These are phyloP conservation scores for Rhodocollybia butyracea DNA, from an alignment of 768 basidiomycete species.

Conservation along the genomic window DNA sequence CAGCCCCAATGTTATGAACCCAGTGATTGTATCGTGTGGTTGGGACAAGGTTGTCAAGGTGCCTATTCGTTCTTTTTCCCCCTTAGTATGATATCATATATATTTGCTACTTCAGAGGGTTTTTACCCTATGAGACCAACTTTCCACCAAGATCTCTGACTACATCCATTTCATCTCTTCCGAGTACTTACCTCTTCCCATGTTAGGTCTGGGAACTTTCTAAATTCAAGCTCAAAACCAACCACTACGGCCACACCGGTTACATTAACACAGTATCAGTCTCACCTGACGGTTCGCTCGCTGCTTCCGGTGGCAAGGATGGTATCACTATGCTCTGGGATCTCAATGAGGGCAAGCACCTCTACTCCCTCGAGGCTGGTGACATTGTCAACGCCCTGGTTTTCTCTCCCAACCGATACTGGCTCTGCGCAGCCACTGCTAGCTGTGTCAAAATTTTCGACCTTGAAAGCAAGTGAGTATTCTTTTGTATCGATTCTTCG, in stretches of 20 bases:
- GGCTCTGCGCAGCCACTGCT: constrained; percentile 97
- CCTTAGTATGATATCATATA: constrained; percentile 36
- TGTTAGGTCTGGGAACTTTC: constrained; percentile 97
- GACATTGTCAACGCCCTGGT: constrained; percentile 99
- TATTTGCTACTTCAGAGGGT: constrained; percentile 93
- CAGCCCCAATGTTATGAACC: constrained; percentile 95
- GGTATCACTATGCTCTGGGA: constrained; percentile 99
- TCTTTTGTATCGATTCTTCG: neutral
- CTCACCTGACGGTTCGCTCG: constrained; percentile 97
- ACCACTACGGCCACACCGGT: constrained; percentile 99
- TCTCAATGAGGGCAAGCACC: constrained; percentile 99
- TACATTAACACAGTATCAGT: constrained; percentile 99
- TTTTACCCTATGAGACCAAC: constrained; percentile 67
- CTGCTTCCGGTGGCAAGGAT: constrained; percentile 99
- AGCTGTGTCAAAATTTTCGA: constrained; percentile 99
- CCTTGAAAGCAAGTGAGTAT: constrained; percentile 93
- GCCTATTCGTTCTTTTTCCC: constrained; percentile 24
- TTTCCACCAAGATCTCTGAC: constrained; percentile 85
- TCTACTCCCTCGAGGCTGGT: constrained; percentile 98
- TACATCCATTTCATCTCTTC: constrained; percentile 13
- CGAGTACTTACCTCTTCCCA: constrained; percentile 10
- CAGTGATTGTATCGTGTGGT: constrained; percentile 97
- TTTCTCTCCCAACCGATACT: constrained; percentile 99
- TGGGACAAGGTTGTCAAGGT: constrained; percentile 99
- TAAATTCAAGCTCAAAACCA: constrained; percentile 99